Evolutionary conservation across 2,329 filamentous ascomycete species (phyloP).

Genomic region (Diaporthe ampelina): DNA sequence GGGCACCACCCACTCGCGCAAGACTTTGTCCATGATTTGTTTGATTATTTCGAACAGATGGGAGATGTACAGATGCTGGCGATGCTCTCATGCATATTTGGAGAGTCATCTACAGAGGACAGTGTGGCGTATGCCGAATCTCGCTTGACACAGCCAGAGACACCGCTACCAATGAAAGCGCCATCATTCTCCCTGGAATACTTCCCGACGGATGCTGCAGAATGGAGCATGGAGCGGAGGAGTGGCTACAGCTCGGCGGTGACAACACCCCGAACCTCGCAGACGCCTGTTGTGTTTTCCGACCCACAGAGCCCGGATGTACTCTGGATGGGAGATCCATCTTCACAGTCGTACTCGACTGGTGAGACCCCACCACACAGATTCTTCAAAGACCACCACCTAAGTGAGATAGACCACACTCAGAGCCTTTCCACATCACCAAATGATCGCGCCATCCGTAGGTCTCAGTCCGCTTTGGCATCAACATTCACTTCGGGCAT

Average conservation of each 20-base stretch:
- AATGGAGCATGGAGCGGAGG: constrained; percentile 66
- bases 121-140: constrained; percentile 70
- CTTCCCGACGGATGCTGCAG: constrained; percentile 70
- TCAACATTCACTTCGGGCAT: constrained; percentile 70
- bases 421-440: constrained; percentile 73
- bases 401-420: constrained; percentile 60
- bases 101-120: constrained; percentile 69
- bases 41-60: constrained; percentile 72
- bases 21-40: constrained; percentile 73
- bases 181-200: constrained; percentile 77
- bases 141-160: constrained; percentile 70
- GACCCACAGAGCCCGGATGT: constrained; percentile 70
- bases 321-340: constrained; percentile 66
- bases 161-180: constrained; percentile 74
- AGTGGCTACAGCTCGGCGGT: constrained; percentile 68
- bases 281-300: constrained; percentile 68
- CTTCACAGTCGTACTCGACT: constrained; percentile 71
- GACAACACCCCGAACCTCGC: constrained; percentile 70
- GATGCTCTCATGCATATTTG: constrained; percentile 79
- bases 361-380: constrained; percentile 72
- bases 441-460: constrained; percentile 65
- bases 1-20: constrained; percentile 74
- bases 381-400: constrained; percentile 57
- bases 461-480: constrained; percentile 68
- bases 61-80: constrained; percentile 79